Evolutionary conservation across 2,329 filamentous ascomycete genomes (phyloP), one percentile per base, ranked within the genome.

Genomic region (Pseudogymnoascus sp.): DNA sequence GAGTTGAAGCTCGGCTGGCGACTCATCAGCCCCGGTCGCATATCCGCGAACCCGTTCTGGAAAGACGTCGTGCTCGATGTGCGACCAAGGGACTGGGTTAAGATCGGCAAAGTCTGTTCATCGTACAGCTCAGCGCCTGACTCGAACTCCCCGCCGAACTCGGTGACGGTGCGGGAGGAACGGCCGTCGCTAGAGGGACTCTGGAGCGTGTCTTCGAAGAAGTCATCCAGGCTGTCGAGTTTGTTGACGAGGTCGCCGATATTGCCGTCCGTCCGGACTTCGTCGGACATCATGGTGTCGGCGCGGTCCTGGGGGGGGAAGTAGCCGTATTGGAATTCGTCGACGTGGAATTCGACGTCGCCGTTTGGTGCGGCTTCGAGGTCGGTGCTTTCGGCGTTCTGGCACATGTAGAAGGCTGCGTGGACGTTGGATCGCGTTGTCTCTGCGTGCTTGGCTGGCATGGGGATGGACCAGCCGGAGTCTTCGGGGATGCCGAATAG

Each of bases 401-500:
- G 89, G 72, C 93, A 97, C 68, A 93, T 96, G 76, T 96, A 96
- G 76, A 97, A 98, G 0, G 95, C 93, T 0, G 93, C 92, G 74
- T 98, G 93, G 2, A 99, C 95, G 71, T 99, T 99, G 65, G 88
- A 85, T 64, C 95, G 85, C 3, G 95, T 98, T 36, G 87, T 85
- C 63, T 89, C 88, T 0, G 93, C 95, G 78, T 96, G 93, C 64
- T 90, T 89, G 0, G 93, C 93, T 14, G 95, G 95, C 74, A 96
- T 86, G 0, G 95, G 93, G 51, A 99, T 92, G 0, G 95, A 95
- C 95, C 95, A 99, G 1, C 95, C 95, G 14, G 91, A 95, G 21
- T 92, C 88, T 73, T 98, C 93, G 0, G 95, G 95, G 65, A 99
- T 98, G 28, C 96, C 96, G 74, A 98, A 99, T 36, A 99, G 78